phyloP scores from a whole-genome alignment of 805 yeast genomes.

The Lipomyces yamadae region DNA sequence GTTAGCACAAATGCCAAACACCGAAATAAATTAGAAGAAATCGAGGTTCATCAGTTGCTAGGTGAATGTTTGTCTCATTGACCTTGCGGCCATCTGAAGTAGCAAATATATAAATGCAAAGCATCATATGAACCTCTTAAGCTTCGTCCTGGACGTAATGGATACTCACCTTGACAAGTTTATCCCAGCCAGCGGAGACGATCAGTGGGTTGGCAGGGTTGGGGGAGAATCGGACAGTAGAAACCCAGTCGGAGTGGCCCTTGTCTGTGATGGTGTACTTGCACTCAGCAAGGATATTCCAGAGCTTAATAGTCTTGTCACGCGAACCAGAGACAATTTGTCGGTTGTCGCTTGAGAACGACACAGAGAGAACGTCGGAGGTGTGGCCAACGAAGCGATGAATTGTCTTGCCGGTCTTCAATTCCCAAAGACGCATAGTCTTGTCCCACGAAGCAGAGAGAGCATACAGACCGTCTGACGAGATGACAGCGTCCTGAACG shows the following conservation, averaged over 20 bases:
- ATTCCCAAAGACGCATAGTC: slow-evolving; percentile 98
- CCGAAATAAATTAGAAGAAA: neutral
- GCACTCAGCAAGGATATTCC: slow-evolving; percentile 99
- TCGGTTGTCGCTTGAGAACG: slow-evolving; percentile 94
- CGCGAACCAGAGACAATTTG: slow-evolving; percentile 98
- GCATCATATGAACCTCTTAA: slow-evolving; percentile 29
- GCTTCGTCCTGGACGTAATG: slow-evolving; percentile 10
- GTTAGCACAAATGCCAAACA: neutral
- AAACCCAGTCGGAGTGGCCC: slow-evolving; percentile 99
- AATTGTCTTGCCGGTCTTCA: slow-evolving; percentile 89
- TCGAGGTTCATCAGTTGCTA: slow-evolving; percentile 83
- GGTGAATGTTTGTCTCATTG: slow-evolving; percentile 99
- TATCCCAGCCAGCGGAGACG: slow-evolving; percentile 99
- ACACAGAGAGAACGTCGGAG: slow-evolving; percentile 95
- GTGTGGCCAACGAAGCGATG: slow-evolving; percentile 98
- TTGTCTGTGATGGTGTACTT: slow-evolving; percentile 76
- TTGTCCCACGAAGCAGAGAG: slow-evolving; percentile 99
- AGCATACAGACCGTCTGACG: slow-evolving; percentile 97
- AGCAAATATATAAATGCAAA: slow-evolving; percentile 77
- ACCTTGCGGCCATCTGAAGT: slow-evolving; percentile 84
- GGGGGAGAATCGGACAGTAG: slow-evolving; percentile 97
- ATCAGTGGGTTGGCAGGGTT: slow-evolving; percentile 61
- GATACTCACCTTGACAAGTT: slow-evolving; percentile 94
- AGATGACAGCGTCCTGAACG: slow-evolving; percentile 95
- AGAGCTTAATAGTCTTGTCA: slow-evolving; percentile 98